A percentile compares a stretch with the other conserved stretches of the same genome.
Conservation (phyloP, 1,139 yeast species). For the Candida glucosophila region DNA sequence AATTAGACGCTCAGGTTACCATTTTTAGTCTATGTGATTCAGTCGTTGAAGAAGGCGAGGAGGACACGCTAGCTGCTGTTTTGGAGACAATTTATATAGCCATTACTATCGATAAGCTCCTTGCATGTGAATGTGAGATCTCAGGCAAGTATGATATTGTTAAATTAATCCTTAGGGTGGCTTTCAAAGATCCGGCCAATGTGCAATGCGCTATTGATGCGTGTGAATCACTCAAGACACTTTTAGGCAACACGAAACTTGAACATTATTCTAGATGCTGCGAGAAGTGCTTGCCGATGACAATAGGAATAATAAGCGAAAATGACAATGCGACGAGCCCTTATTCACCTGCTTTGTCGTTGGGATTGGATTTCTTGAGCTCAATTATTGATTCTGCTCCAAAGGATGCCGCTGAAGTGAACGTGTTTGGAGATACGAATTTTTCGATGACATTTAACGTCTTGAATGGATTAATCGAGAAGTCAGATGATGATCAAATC, state of each 20-base stretch:
- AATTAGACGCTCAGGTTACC: conserved; percentile 15
- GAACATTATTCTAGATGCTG: conserved; percentile 41
- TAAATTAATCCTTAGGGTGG: conserved; percentile 51
- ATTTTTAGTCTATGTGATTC: conserved; percentile 23
- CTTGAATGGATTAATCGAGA: conserved; percentile 41
- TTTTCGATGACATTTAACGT: conserved; percentile 45
- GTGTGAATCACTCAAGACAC: conserved; percentile 46
- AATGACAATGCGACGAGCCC: conserved; percentile 15
- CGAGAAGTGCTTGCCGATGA: conserved; percentile 44
- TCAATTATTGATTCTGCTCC: conserved; percentile 42
- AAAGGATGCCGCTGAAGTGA: conserved; percentile 24
- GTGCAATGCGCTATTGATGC: conserved; percentile 62
- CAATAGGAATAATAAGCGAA: conserved; percentile 29
- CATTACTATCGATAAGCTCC: conserved; percentile 33
- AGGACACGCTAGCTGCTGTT: conserved; percentile 70
- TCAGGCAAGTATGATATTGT: conserved; percentile 22
- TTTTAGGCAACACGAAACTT: conserved; percentile 40
- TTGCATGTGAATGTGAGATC: conserved; percentile 21
- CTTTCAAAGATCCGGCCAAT: conserved; percentile 70
- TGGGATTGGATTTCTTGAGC: conserved; percentile 60
- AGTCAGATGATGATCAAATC: conserved; percentile 65
- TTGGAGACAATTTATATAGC: conserved; percentile 62
- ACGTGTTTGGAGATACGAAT: conserved; percentile 36
- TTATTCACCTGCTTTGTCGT: conserved; percentile 53
- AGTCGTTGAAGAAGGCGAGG: conserved; percentile 60